phyloP scores from a whole-genome alignment of 169 alveolate genomes.

The Perkinsus olseni region DNA sequence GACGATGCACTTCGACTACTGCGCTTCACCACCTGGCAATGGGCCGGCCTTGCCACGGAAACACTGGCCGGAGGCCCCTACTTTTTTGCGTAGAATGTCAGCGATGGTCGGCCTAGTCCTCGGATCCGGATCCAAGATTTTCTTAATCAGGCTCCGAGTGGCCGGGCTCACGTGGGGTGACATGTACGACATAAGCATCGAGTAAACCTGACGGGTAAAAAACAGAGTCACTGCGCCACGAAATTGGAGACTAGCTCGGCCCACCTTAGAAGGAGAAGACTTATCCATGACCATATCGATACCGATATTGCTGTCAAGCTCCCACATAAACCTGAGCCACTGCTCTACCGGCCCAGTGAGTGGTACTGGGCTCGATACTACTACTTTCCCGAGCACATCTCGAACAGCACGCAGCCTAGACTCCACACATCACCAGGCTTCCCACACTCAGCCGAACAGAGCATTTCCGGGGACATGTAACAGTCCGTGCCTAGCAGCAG shows the following conservation, averaged over 20 bases:
- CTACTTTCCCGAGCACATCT: conserved; percentile 20
- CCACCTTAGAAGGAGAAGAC: not conserved
- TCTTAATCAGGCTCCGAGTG: not conserved
- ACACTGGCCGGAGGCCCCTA: not conserved
- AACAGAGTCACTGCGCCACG: not conserved
- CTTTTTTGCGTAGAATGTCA: not conserved
- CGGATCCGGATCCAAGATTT: conserved; percentile 6
- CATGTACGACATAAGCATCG: not conserved
- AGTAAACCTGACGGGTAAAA: not conserved
- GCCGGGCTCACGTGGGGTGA: not conserved
- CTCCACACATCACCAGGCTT: conserved; percentile 24
- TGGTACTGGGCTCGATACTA: not conserved
- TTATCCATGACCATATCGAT: not conserved
- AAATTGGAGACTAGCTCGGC: not conserved
- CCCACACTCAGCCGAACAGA: conserved; percentile 12
- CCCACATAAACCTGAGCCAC: conserved; percentile 25
- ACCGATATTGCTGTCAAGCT: conserved; percentile 5
- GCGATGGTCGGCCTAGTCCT: conserved; percentile 8
- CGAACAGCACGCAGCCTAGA: conserved; percentile 24
- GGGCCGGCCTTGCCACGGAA: not conserved
- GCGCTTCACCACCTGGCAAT: not conserved
- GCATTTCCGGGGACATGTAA: conserved; percentile 29
- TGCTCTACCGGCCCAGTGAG: not conserved
- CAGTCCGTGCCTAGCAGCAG: conserved; percentile 20
- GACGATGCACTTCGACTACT: not conserved